A percentile compares a stretch with the other conserved stretches of the same genome.
Conservation (phyloP, 345 rosid genomes). For the Citrus reticulata region DNA sequence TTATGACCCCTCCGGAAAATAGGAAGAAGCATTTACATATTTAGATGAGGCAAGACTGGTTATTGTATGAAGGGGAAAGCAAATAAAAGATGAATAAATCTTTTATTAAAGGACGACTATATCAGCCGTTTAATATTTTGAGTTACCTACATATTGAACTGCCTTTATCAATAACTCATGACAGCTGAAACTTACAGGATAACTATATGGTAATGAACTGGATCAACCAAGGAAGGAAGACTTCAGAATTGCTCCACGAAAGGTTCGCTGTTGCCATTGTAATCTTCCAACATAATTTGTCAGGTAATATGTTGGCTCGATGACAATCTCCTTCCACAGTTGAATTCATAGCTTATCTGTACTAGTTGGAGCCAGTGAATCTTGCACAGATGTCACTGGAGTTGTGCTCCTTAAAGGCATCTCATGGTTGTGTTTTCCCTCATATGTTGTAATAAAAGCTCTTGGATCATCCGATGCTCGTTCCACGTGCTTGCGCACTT, state of each 20-base stretch:
- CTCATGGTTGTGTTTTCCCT: conserved; percentile 91
- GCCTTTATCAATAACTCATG: background rate
- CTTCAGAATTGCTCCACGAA: background rate
- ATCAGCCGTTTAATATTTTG: background rate
- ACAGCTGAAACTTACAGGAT: background rate
- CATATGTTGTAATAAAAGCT: conserved; percentile 89
- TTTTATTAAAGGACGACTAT: background rate
- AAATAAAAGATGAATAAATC: background rate
- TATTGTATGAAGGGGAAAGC: conserved; percentile 1
- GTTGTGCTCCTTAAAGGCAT: conserved; percentile 46
- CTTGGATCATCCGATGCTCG: conserved; percentile 85
- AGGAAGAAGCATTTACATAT: background rate
- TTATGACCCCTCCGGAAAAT: background rate
- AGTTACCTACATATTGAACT: background rate
- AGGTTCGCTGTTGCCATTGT: background rate
- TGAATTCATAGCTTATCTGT: conserved; percentile 30
- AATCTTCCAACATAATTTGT: conserved; percentile 1
- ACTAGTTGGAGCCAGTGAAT: conserved; percentile 26
- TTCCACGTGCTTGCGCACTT: conserved; percentile 88
- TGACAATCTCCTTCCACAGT: background rate
- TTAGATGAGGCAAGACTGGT: background rate
- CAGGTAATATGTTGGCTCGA: background rate
- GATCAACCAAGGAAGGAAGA: background rate
- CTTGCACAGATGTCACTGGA: conserved; percentile 18
- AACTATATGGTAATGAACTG: background rate